Percentiles rank a stretch among this genome's conserved stretches.
Conservation (phyloP, 2,329 filamentous ascomycete genomes). For the Paecilomyces sp. region DNA sequence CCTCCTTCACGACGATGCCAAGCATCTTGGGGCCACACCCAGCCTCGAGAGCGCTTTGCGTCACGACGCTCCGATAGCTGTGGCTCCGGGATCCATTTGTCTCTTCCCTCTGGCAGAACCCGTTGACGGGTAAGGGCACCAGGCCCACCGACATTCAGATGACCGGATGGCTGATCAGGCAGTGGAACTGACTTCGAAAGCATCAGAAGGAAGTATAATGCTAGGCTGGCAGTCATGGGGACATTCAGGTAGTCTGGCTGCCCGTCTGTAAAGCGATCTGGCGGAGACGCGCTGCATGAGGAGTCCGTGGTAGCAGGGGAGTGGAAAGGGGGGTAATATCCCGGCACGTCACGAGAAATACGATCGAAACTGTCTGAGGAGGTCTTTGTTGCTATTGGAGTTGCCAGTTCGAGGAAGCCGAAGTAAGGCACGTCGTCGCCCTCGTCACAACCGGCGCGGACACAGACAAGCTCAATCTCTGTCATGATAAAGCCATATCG, state of each 20-base stretch:
- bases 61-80: constrained; percentile 54
- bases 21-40: constrained; percentile 56
- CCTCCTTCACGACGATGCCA: constrained; percentile 50
- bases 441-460: constrained; percentile 66
- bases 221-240: constrained; percentile 51
- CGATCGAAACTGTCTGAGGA: constrained; percentile 16
- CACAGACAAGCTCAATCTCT: constrained; percentile 88
- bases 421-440: constrained; percentile 64
- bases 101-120: constrained; percentile 45
- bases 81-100: constrained; percentile 57
- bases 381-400: constrained; percentile 49
- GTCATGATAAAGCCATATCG: constrained; percentile 95
- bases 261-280: constrained; percentile 9
- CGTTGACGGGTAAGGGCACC: constrained; percentile 51
- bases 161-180: constrained; percentile 49
- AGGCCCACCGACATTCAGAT: constrained; percentile 55
- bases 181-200: constrained; percentile 55
- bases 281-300: constrained; percentile 15
- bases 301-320: constrained; percentile 23
- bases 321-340: constrained; percentile 9
- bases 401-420: constrained; percentile 72
- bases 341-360: constrained; percentile 2
- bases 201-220: constrained; percentile 60
- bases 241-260: constrained; percentile 13
- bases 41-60: constrained; percentile 53